These are phyloP conservation scores for Takashimella tepidaria DNA, from an alignment of 1,284 basidiomycete species.

Conservation along the genomic window DNA sequence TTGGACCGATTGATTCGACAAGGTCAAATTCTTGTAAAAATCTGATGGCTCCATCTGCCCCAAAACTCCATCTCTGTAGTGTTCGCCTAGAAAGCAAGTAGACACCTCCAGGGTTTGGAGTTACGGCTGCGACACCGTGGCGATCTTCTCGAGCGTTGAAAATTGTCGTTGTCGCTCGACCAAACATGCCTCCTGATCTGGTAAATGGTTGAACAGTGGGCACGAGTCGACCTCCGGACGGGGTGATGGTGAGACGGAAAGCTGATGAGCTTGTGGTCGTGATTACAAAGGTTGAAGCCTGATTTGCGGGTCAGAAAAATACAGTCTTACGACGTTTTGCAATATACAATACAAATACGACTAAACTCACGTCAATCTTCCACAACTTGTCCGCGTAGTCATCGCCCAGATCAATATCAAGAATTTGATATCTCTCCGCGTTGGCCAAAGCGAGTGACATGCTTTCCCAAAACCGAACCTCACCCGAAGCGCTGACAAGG, in stretches of 20 bases:
- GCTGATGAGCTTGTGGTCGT: slow-evolving; percentile 43
- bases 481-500: slow-evolving; percentile 42
- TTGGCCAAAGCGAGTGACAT: slow-evolving; percentile 45
- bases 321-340: too few species aligned
- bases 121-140: slow-evolving; percentile 28
- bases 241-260: slow-evolving; percentile 37
- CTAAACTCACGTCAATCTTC: slow-evolving; percentile 32
- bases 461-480: slow-evolving; percentile 48
- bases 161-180: slow-evolving; percentile 28
- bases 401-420: slow-evolving; percentile 34
- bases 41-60: slow-evolving; percentile 24
- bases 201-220: slow-evolving; percentile 34
- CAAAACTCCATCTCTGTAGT: slow-evolving; percentile 39
- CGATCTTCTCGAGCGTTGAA: slow-evolving; percentile 27
- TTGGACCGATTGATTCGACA: slow-evolving; percentile 26
- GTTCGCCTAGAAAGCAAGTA: slow-evolving; percentile 35
- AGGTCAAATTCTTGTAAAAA: slow-evolving; percentile 38
- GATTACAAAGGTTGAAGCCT: slow-evolving; percentile 38
- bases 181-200: slow-evolving; percentile 39
- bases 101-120: slow-evolving; percentile 13
- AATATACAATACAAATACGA: too few species aligned
- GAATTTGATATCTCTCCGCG: slow-evolving; percentile 28
- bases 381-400: slow-evolving; percentile 43
- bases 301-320: neutral
- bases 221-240: slow-evolving; percentile 33